Conservation (phyloP, 257 asterid species). For the Ehretia macrophylla region DNA sequence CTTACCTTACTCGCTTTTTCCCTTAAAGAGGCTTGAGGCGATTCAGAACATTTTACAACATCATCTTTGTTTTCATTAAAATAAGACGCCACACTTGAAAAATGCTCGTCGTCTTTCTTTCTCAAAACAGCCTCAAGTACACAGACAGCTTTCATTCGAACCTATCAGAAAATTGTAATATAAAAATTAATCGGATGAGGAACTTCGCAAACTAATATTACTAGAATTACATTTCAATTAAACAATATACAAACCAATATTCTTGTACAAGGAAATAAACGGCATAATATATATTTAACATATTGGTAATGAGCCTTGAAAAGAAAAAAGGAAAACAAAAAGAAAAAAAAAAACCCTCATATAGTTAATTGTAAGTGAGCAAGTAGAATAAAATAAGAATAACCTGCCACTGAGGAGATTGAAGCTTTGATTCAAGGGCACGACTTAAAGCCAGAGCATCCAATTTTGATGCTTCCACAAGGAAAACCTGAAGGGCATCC, state of each 20-base stretch:
- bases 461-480: conserved; percentile 75
- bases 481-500: conserved; percentile 77
- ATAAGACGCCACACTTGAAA: conserved; percentile 54
- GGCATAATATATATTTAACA: no score
- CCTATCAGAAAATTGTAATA: conserved; percentile 43
- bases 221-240: background rate
- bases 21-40: conserved; percentile 96
- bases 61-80: conserved; percentile 63
- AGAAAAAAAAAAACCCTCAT: conserved; percentile 5
- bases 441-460: conserved; percentile 58
- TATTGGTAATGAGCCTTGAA: no score
- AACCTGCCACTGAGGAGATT: conserved; percentile 95
- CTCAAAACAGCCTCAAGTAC: conserved; percentile 90
- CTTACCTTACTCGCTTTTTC: conserved; percentile 91
- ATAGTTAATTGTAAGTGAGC: background rate
- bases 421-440: conserved; percentile 78
- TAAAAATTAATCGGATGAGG: conserved; percentile 13
- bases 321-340: background rate
- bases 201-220: background rate
- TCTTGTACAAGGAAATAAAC: background rate
- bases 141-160: conserved; percentile 88
- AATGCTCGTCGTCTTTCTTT: conserved; percentile 63
- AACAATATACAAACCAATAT: background rate
- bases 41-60: conserved; percentile 79
- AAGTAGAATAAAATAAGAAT: background rate